Base-by-base conservation (phyloP, 2,329 filamentous ascomycete genomes). In the Cercospora citrullina region DNA sequence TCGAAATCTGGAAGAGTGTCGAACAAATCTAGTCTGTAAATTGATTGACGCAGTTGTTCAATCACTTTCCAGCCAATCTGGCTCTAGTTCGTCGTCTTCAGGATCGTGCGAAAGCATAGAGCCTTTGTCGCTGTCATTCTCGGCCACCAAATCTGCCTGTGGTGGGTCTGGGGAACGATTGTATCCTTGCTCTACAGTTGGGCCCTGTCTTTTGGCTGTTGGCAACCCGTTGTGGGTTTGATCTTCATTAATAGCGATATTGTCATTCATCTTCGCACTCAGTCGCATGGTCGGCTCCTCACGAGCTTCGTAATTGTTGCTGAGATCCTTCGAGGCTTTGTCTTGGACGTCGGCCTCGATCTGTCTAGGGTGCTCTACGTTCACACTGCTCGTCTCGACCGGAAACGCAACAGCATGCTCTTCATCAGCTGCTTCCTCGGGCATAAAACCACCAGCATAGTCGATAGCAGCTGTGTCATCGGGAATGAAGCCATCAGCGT, bases 71-170 rank as follows among this genome's bases (percentile, higher is more conserved):
- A 90, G 76, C 87, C 87, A 90, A 53, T 89, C 87, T 3, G 87
- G 87, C 70, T 89, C 87, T 2, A 87, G 87, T 75, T 89, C 87
- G 60, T 89, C 86, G 72, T 90, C 87, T 33, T 89, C 87, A 0
- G 87, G 87, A 72, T 90, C 87, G 72, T 89, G 85, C 1, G 87
- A 86, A 7, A 87, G 77, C 58, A 89, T 74, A 5, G 86, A 88
- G 0, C 81, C 83, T 48, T 79, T 76, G 42, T 79, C 76, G 60
- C 58, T 65, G 36, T 55, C 53, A 14, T 33, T 26, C 23, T 16
- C 33, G 33, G 9, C 21, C n/a, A 30, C 7, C 7, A 45, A n/a
- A 7, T 45, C 62, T 30, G 12, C 10, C 51, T 31, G 53, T 33
- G 51, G 18, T 30, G 23, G 26, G n/a, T 16, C 23, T 55, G 48